A percentile compares a stretch with the other conserved stretches of the same genome.
Conservation (phyloP, 1,284 basidiomycete genomes). For the Heterobasidion occidentale region DNA sequence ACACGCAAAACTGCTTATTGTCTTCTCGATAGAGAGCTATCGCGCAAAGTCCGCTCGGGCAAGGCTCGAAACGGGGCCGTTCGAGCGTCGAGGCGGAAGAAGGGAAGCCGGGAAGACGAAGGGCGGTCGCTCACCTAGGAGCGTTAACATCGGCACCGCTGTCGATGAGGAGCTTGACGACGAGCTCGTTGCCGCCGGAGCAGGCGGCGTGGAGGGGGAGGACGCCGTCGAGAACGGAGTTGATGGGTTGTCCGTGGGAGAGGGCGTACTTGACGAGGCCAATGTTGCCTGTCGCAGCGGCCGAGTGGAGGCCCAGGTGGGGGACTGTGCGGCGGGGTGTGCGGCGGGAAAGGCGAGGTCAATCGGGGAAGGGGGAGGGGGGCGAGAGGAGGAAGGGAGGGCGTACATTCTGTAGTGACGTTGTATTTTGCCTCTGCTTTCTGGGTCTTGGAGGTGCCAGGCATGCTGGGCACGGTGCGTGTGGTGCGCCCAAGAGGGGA, state of each 20-base stretch:
- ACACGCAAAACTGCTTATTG: no score
- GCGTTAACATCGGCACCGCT: constrained; percentile 92
- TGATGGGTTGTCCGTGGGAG: constrained; percentile 88
- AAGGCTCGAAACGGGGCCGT: no score
- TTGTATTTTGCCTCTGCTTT: constrained; percentile 66
- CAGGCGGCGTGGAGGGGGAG: constrained; percentile 88
- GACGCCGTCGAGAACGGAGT: constrained; percentile 87
- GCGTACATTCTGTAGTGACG: constrained; percentile 71
- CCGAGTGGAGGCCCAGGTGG: constrained; percentile 83
- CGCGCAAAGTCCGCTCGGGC: no score
- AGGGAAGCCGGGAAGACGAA: no score
- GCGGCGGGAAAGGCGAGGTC: not conserved
- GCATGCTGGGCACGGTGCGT: constrained; percentile 14
- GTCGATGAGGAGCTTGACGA: constrained; percentile 83
- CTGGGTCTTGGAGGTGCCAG: constrained; percentile 24
- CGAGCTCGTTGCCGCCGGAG: constrained; percentile 78
- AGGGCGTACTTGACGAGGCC: constrained; percentile 85
- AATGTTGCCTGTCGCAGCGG: constrained; percentile 81
- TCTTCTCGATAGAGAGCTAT: no score
- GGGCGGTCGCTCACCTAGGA: constrained; percentile 43
- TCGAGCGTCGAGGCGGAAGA: no score
- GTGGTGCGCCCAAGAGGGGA: no score
- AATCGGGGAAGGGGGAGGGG: not conserved
- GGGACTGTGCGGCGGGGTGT: constrained; percentile 40
- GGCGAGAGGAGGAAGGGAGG: not conserved